Conservation (phyloP, 139 green algal species). For the Astrephomene gubernaculifera region DNA sequence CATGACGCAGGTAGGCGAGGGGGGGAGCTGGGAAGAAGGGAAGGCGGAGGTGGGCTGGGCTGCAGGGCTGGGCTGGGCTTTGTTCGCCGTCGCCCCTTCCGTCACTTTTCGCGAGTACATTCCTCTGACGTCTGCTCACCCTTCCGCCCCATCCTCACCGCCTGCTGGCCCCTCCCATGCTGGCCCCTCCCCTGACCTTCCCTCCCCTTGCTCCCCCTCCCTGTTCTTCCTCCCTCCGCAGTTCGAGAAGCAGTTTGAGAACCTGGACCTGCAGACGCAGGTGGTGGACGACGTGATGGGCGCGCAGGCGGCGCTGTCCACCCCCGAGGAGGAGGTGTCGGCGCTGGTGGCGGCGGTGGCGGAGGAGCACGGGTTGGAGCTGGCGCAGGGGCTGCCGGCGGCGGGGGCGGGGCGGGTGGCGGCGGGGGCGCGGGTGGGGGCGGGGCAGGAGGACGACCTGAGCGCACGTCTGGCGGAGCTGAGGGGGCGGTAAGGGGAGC, state of each 20-base stretch:
- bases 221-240: conserved; percentile 26
- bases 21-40: background rate
- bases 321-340: conserved; percentile 96
- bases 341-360: conserved; percentile 89
- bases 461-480: conserved; percentile 82
- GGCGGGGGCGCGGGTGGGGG: conserved; percentile 37
- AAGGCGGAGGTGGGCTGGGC: background rate
- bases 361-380: conserved; percentile 93
- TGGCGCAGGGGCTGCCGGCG: conserved; percentile 70
- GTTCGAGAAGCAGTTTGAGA: conserved; percentile 98
- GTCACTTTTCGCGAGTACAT: background rate
- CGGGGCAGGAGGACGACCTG: conserved; percentile 86
- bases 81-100: too few relatives aligned
- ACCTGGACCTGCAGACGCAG: conserved; percentile 94
- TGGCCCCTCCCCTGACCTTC: background rate
- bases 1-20: conserved; percentile 78
- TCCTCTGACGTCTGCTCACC: background rate
- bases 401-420: conserved; percentile 54
- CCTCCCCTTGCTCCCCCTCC: background rate
- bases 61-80: background rate
- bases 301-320: conserved; percentile 85
- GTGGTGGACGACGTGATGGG: conserved; percentile 94
- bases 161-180: background rate
- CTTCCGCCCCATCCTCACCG: background rate
- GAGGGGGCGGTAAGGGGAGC: conserved; percentile 42